A percentile compares a stretch with the other conserved stretches of the same genome.
Evolutionary conservation across 805 yeast species (phyloP).

Genomic region (Priceomyces melissophilus): DNA sequence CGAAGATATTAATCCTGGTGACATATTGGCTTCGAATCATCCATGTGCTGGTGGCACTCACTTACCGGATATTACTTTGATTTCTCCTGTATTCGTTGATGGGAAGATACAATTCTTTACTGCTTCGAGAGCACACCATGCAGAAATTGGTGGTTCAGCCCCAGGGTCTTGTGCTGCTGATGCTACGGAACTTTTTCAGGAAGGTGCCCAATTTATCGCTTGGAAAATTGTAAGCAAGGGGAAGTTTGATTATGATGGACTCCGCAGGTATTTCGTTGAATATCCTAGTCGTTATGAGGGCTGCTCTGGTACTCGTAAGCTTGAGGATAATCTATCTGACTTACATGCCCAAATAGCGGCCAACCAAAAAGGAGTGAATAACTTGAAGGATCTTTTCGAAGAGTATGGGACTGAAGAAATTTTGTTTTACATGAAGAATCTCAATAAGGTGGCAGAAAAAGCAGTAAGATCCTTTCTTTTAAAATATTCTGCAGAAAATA

Average conservation of each 20-base stretch:
- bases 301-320: constrained; percentile 86
- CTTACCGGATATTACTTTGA: constrained; percentile 68
- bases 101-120: constrained; percentile 73
- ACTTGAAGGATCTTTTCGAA: constrained; percentile 55
- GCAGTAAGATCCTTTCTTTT: constrained; percentile 31
- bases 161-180: constrained; percentile 94
- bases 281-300: constrained; percentile 77
- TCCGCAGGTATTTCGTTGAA: constrained; percentile 60
- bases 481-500: constrained; percentile 25
- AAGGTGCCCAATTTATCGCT: constrained; percentile 82
- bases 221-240: constrained; percentile 65
- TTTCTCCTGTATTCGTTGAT: constrained; percentile 72
- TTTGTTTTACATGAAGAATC: constrained; percentile 34
- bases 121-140: constrained; percentile 94
- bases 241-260: constrained; percentile 67
- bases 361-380: constrained; percentile 75
- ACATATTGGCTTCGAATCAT: constrained; percentile 32
- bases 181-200: constrained; percentile 83
- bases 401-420: constrained; percentile 54
- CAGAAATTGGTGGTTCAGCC: constrained; percentile 88
- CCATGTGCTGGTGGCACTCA: constrained; percentile 44
- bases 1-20: constrained; percentile 28
- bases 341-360: constrained; percentile 66
- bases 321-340: constrained; percentile 76
- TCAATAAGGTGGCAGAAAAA: constrained; percentile 32